Evolutionary conservation across 1,284 basidiomycete genomes (phyloP).

Genomic region (Schizophyllum amplum): DNA sequence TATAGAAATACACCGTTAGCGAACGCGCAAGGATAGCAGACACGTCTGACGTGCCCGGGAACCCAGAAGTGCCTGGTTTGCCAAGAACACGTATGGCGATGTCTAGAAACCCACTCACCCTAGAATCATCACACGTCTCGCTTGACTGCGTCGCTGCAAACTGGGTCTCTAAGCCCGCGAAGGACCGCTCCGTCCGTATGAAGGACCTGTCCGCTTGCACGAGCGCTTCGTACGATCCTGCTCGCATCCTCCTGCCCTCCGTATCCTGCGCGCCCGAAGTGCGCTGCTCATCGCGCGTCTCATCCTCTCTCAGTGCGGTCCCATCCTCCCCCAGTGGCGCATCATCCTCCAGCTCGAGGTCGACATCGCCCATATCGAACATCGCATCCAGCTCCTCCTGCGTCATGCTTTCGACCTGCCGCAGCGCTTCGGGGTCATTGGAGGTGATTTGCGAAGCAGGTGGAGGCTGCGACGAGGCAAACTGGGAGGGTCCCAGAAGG

Average conservation of each 20-base stretch:
- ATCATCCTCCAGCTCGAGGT: neutral
- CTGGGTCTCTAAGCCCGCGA: conserved; percentile 26
- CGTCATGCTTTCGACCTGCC: conserved; percentile 59
- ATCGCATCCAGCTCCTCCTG: conserved; percentile 53
- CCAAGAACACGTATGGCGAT: neutral
- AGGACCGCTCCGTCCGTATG: neutral
- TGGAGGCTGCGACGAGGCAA: conserved; percentile 42
- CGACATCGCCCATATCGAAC: conserved; percentile 25
- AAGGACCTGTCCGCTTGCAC: neutral
- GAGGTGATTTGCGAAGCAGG: neutral
- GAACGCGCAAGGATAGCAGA: too few relatives aligned
- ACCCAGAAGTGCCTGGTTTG: too few relatives aligned
- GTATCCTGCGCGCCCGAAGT: conserved; percentile 24
- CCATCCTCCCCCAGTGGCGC: neutral
- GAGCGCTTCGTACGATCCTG: conserved; percentile 7
- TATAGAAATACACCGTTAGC: neutral
- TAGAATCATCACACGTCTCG: conserved; percentile 4
- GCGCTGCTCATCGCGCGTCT: too few relatives aligned
- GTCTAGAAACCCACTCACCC: conserved; percentile 3
- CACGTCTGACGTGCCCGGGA: too few relatives aligned
- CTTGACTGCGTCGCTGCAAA: conserved; percentile 44
- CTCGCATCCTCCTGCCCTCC: conserved; percentile 57
- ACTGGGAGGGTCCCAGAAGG: conserved; percentile 54
- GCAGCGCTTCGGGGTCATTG: conserved; percentile 33
- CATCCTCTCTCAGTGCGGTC: neutral